Evolutionary conservation across 1,139 yeast genomes (phyloP), one percentile per base, ranked within the genome.

Genomic region (Kodamaea anthophila): DNA sequence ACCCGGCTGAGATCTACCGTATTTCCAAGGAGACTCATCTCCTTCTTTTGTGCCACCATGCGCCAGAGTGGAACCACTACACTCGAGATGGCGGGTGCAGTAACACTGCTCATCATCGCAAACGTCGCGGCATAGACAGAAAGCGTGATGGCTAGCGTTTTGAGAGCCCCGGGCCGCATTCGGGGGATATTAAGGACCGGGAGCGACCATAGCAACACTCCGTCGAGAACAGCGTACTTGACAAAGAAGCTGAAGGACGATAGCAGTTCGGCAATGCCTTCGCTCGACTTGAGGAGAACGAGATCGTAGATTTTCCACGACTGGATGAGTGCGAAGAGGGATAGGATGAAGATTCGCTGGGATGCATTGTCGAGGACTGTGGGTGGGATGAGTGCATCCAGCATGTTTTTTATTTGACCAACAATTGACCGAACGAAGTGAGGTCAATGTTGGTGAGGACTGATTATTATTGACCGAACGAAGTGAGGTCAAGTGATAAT

Each of bases 291-390:
- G 29, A 71, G 46, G 24, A 69, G 49, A 15, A 72, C 48, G 21
- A 84, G 60, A 48, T 87, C 96, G 46, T 82, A 84, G 1, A 84
- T 36, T 49, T 91, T 91, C 72, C 82, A 83, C 14, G 86, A 74
- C 52, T 88, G 96, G 13, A 88, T 64, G 29, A 83, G 63, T 3
- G 73, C 60, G 48, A 87, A 84, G n/a, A 83, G 39, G 3, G 85
- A 72, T 14, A 78, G 55, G 5, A 77, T 68, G 33, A 83, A 67
- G 27, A 76, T 54, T 40, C 96, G 60, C 53, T 91, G 97, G 15
- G 81, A 79, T n/a, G 84, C 86, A n/a, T 74, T 74, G 43, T 87
- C 95, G 18, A 88, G 51, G 2, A 77, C 55, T 6, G 65, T 56
- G 3, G 71, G 56, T 1, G 85, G 77, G 29, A 80, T 71, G 20